Evolutionary conservation across 2,329 filamentous ascomycete species (phyloP).

Genomic region (Parastagonospora nodorum): DNA sequence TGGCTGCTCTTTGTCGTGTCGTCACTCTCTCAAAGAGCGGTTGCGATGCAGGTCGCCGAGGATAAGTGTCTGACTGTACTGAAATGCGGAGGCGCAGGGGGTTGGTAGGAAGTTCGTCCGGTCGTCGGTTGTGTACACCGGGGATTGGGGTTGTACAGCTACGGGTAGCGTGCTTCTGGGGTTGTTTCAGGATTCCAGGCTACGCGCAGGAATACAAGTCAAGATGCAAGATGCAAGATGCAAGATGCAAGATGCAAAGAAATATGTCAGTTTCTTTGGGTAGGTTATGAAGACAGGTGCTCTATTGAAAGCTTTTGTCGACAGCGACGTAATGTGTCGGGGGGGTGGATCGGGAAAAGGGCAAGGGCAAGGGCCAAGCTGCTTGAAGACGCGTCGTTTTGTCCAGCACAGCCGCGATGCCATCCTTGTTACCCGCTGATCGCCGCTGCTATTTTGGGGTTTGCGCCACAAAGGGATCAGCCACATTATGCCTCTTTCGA

Average conservation of each 20-base stretch:
- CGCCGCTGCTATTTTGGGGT: too few relatives aligned
- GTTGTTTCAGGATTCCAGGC: conserved; percentile 3
- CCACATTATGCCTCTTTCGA: too few relatives aligned
- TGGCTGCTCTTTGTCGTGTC: not conserved
- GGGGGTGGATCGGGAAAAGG: not conserved
- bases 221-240: too few relatives aligned
- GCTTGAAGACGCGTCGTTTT: not conserved
- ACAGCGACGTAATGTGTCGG: not conserved
- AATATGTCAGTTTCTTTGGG: too few relatives aligned
- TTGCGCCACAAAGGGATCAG: too few relatives aligned
- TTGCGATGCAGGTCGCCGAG: not conserved
- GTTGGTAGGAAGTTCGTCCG: not conserved
- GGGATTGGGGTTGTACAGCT: not conserved
- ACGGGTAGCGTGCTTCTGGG: not conserved
- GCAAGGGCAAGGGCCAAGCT: not conserved
- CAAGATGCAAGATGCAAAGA: not conserved
- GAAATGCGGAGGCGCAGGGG: conserved; percentile 1
- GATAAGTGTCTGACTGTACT: not conserved
- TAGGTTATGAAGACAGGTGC: too few relatives aligned
- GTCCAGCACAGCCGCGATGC: not conserved
- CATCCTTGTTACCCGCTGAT: too few relatives aligned
- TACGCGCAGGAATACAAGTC: not conserved
- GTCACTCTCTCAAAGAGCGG: too few relatives aligned
- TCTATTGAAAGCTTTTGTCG: too few relatives aligned
- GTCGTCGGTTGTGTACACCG: not conserved